phyloP scores from a whole-genome alignment of 176 grass and related monocot genomes.

The Aegilops speltoides region DNA sequence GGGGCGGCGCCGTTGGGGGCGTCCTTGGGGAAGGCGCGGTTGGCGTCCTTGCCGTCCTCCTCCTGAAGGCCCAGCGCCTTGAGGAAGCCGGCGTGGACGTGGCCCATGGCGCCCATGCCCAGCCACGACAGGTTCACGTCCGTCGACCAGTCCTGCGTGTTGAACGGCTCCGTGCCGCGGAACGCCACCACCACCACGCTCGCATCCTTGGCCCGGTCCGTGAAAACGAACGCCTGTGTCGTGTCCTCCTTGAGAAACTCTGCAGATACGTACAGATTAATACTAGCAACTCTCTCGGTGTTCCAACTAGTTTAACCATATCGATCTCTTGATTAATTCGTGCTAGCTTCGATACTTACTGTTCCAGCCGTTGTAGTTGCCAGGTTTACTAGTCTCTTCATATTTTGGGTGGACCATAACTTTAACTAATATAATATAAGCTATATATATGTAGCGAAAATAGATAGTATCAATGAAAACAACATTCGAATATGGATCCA shows the following conservation, averaged over 20 bases:
- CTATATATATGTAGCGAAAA: too few relatives aligned
- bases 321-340: neutral
- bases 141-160: conserved; percentile 78
- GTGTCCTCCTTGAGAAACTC: conserved; percentile 53
- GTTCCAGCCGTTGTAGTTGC: conserved; percentile 71
- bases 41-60: conserved; percentile 41
- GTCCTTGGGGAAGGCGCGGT: conserved; percentile 30
- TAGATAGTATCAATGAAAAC: too few relatives aligned
- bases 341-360: conserved; percentile 42
- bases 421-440: too few relatives aligned
- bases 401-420: too few relatives aligned
- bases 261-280: neutral
- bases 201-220: conserved; percentile 45
- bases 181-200: conserved; percentile 57
- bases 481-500: too few relatives aligned
- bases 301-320: neutral
- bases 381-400: too few relatives aligned
- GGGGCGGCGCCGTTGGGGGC: neutral
- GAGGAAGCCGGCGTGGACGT: conserved; percentile 84
- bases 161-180: conserved; percentile 80
- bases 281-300: neutral
- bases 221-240: conserved; percentile 81
- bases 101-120: conserved; percentile 62
- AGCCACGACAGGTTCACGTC: conserved; percentile 82
- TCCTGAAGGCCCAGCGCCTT: conserved; percentile 80